Conservation (phyloP, 345 rosid species). For the Pugionium cornutum region DNA sequence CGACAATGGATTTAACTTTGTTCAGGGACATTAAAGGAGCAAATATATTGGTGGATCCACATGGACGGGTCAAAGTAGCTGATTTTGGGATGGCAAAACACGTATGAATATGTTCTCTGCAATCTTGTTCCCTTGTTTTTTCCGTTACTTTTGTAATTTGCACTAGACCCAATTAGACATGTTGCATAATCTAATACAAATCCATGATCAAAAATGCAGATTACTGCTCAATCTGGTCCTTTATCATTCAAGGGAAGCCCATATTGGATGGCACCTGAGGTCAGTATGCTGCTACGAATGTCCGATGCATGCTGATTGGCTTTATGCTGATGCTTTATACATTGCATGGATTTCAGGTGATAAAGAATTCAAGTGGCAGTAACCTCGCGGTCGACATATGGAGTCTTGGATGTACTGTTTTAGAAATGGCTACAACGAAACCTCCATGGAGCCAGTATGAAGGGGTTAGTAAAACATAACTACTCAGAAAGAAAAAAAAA, state of each 20-base stretch:
- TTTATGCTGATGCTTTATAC: slow-evolving; percentile 19
- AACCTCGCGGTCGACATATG: slow-evolving; percentile 86
- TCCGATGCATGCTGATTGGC: slow-evolving; percentile 12
- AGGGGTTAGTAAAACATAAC: slow-evolving; percentile 60
- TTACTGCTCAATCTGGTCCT: slow-evolving; percentile 77
- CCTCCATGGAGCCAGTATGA: slow-evolving; percentile 91
- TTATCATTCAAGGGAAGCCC: slow-evolving; percentile 86
- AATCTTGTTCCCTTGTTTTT: slow-evolving; percentile 5
- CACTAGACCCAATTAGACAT: slow-evolving; percentile 7
- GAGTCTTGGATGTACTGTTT: slow-evolving; percentile 89
- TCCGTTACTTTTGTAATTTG: neutral
- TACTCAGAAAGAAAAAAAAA: too few species aligned
- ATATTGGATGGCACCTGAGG: slow-evolving; percentile 97
- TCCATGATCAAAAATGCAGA: slow-evolving; percentile 52
- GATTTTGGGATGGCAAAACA: slow-evolving; percentile 81
- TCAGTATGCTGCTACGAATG: slow-evolving; percentile 30
- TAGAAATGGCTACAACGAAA: slow-evolving; percentile 87
- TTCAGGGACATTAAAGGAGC: slow-evolving; percentile 88
- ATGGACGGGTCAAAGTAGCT: slow-evolving; percentile 75
- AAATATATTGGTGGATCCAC: slow-evolving; percentile 77
- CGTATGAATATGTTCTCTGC: slow-evolving; percentile 43
- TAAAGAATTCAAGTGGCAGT: slow-evolving; percentile 66
- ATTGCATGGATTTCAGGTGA: slow-evolving; percentile 51
- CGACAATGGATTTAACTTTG: slow-evolving; percentile 9
- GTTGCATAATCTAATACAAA: slow-evolving; percentile 29